These are phyloP conservation scores for Nitzschia sp. DNA, from an alignment of 108 stramenopile genomes.

Conservation along the genomic window DNA sequence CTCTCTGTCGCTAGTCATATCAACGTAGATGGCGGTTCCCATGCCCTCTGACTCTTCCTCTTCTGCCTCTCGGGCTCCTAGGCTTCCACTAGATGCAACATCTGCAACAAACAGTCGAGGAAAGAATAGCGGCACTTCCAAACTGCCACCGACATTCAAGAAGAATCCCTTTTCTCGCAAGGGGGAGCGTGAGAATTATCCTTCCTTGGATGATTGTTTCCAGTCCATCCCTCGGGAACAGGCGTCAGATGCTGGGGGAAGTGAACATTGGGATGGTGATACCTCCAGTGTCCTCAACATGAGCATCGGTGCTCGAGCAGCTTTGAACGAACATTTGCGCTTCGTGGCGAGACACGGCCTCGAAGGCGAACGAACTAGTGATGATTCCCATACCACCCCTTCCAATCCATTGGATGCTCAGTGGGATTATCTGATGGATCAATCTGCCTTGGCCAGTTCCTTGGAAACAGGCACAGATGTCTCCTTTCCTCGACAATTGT, in stretches of 20 bases:
- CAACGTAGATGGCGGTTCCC: no score
- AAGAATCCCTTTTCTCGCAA: constrained; percentile 23
- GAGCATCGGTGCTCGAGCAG: constrained; percentile 59
- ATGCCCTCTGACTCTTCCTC: no score
- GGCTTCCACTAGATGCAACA: no score
- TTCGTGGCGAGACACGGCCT: constrained; percentile 53
- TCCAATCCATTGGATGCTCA: constrained; percentile 25
- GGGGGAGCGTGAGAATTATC: constrained; percentile 23
- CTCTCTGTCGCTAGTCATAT: no score
- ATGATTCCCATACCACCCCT: neutral
- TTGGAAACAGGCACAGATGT: neutral
- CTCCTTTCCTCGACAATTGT: constrained; percentile 7
- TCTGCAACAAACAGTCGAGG: no score
- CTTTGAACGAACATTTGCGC: constrained; percentile 47
- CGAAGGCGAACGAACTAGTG: constrained; percentile 32
- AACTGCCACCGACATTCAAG: neutral
- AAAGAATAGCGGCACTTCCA: no score
- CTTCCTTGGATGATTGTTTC: constrained; percentile 18
- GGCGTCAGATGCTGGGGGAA: neutral
- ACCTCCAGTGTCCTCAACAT: constrained; percentile 33
- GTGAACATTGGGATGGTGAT: constrained; percentile 11
- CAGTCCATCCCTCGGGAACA: neutral
- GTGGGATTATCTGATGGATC: constrained; percentile 46
- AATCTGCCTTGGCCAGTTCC: constrained; percentile 20
- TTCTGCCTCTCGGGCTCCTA: no score